Percentiles rank a stretch among this genome's conserved stretches.
phyloP scores from a whole-genome alignment of 139 green algal species.

The Ostreobium quekettii region DNA sequence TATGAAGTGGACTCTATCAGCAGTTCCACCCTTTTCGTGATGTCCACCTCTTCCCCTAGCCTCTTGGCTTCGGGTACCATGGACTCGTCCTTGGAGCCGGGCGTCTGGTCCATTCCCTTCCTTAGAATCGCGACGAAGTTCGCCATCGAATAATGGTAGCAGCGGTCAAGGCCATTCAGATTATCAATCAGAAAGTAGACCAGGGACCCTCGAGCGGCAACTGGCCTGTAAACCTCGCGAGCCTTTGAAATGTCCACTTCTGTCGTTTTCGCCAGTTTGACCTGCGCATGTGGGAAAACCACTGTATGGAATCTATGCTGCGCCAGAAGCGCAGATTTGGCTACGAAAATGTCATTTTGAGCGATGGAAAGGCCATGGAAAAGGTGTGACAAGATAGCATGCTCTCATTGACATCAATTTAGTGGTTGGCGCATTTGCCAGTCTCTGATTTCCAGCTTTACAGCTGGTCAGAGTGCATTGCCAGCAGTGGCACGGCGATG shows the following conservation, averaged over 20 bases:
- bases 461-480: too few species aligned
- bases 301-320: too few species aligned
- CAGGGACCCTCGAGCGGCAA: constrained; percentile 68
- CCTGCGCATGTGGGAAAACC: too few species aligned
- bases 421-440: too few species aligned
- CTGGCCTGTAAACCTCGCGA: constrained; percentile 68
- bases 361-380: too few species aligned
- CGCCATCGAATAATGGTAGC: constrained; percentile 92
- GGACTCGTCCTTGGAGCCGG: constrained; percentile 47
- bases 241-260: constrained; percentile 69
- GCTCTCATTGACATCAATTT: too few species aligned
- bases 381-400: too few species aligned
- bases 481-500: too few species aligned
- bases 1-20: constrained; percentile 65
- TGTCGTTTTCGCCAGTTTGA: constrained; percentile 55
- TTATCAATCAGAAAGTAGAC: constrained; percentile 88
- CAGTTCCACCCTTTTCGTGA: constrained; percentile 55
- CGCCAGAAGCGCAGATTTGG: too few species aligned
- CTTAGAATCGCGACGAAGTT: constrained; percentile 76
- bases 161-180: constrained; percentile 69
- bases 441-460: too few species aligned
- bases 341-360: too few species aligned
- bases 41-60: constrained; percentile 37
- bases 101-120: constrained; percentile 73
- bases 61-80: constrained; percentile 30